Conservation (phyloP, 2,329 filamentous ascomycete genomes). For the Penicillium sp. region DNA sequence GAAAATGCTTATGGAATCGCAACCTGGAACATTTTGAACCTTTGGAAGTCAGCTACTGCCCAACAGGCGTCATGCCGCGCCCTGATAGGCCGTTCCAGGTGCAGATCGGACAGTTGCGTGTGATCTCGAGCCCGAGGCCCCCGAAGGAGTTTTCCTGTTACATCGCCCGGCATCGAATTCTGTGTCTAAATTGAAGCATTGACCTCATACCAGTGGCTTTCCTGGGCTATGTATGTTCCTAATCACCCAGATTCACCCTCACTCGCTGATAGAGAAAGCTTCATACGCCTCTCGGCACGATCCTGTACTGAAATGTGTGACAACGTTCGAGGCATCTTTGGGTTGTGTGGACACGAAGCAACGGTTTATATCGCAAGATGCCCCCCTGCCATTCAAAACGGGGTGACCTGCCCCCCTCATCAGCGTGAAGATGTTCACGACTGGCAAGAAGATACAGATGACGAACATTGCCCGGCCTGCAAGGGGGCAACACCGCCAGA, state of each 20-base stretch:
- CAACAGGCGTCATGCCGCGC: not conserved
- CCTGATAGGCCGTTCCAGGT: not conserved
- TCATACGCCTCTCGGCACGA: not conserved
- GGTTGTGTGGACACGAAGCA: conserved; percentile 19
- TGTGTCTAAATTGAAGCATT: too few species aligned
- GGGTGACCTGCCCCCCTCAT: conserved; percentile 16
- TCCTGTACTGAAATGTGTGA: conserved; percentile 14
- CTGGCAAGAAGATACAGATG: conserved; percentile 22
- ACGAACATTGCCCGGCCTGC: conserved; percentile 18
- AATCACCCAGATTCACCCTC: too few species aligned
- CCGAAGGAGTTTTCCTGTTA: not conserved
- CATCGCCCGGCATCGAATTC: not conserved
- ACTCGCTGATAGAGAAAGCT: too few species aligned
- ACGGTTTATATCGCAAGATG: conserved; percentile 22
- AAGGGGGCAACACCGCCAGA: conserved; percentile 20
- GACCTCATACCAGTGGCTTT: too few species aligned
- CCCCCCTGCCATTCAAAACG: conserved; percentile 15
- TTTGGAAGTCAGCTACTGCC: not conserved
- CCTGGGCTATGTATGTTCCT: too few species aligned
- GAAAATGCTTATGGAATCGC: too few species aligned
- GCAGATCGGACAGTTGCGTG: not conserved
- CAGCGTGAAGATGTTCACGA: conserved; percentile 21
- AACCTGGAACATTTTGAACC: not conserved
- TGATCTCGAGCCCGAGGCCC: not conserved
- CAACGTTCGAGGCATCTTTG: conserved; percentile 21